phyloP scores from a whole-genome alignment of 2,329 filamentous ascomycete genomes.

The Gyromitra esculenta region DNA sequence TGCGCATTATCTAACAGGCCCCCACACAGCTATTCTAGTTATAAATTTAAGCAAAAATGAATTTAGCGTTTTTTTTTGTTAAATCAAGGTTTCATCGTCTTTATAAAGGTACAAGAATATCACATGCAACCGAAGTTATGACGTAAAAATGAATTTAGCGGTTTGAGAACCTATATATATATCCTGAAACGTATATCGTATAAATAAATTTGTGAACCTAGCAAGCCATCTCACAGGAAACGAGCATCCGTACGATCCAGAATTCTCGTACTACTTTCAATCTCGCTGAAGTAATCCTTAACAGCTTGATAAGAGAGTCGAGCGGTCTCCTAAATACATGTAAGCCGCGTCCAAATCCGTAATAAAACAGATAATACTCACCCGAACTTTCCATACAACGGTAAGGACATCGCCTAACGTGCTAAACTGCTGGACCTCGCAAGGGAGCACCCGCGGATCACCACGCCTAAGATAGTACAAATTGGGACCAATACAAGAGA shows the following conservation, averaged over 20 bases:
- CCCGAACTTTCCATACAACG: slow-evolving; percentile 18
- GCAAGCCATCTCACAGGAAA: not conserved
- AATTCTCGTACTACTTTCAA: not conserved
- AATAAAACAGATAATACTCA: not conserved
- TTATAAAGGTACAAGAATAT: too few relatives aligned
- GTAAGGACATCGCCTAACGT: slow-evolving; percentile 8
- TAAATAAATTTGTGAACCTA: not conserved
- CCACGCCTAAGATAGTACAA: slow-evolving; percentile 15
- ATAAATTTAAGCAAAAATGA: too few relatives aligned
- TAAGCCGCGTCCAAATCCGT: not conserved
- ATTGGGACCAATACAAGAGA: slow-evolving; percentile 18
- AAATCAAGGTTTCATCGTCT: too few relatives aligned
- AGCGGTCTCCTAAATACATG: not conserved
- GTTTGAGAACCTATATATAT: too few relatives aligned
- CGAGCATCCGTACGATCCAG: not conserved
- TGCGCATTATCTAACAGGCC: too few relatives aligned
- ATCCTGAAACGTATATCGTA: too few relatives aligned
- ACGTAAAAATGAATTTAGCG: too few relatives aligned
- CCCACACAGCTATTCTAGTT: too few relatives aligned
- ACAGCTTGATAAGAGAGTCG: not conserved
- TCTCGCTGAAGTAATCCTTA: not conserved
- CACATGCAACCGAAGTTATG: too few relatives aligned
- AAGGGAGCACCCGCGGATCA: not conserved
- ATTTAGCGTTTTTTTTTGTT: too few relatives aligned
- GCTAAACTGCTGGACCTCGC: not conserved